Percentiles rank a stretch among this genome's conserved stretches.
These are phyloP conservation scores for Canariomyces notabilis DNA, from an alignment of 2,329 filamentous ascomycete genomes.

Conservation along the genomic window DNA sequence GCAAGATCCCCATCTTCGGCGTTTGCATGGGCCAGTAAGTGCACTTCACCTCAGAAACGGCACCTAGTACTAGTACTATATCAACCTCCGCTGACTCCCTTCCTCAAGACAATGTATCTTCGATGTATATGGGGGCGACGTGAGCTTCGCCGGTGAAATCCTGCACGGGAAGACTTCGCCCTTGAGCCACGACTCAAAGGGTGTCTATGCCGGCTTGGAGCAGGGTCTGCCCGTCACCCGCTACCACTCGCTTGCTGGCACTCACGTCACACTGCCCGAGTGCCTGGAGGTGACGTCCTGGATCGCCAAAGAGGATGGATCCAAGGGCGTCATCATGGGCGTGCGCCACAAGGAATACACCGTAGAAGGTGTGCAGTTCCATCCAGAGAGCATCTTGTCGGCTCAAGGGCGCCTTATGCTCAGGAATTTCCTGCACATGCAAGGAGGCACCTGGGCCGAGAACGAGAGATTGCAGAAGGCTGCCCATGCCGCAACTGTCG, in stretches of 20 bases:
- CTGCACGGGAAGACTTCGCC: constrained; percentile 95
- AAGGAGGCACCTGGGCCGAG: constrained; percentile 86
- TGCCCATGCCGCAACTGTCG: constrained; percentile 18
- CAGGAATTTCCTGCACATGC: constrained; percentile 83
- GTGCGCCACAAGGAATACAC: constrained; percentile 87
- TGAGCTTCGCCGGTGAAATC: constrained; percentile 91
- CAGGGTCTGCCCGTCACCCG: constrained; percentile 83
- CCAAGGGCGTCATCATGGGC: constrained; percentile 89
- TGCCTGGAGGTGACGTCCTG: constrained; percentile 88
- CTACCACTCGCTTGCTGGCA: constrained; percentile 94
- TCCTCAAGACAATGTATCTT: constrained; percentile 80
- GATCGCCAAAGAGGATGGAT: constrained; percentile 70
- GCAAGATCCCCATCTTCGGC: constrained; percentile 93
- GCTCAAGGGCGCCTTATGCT: constrained; percentile 85
- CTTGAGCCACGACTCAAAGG: constrained; percentile 81
- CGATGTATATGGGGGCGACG: constrained; percentile 84
- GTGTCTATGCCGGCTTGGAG: constrained; percentile 79
- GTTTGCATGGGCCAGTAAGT: constrained; percentile 95
- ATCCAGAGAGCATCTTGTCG: constrained; percentile 94
- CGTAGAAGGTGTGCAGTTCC: constrained; percentile 96
- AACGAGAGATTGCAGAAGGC: constrained; percentile 56
- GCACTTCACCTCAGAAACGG: not conserved
- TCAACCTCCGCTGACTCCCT: constrained; percentile 15
- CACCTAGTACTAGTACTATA: too few species aligned
- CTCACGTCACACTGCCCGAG: constrained; percentile 77